Evolutionary conservation across 2,329 filamentous ascomycete genomes (phyloP), one percentile per base, ranked within the genome.

Genomic region (Fusarium nisikadoi): DNA sequence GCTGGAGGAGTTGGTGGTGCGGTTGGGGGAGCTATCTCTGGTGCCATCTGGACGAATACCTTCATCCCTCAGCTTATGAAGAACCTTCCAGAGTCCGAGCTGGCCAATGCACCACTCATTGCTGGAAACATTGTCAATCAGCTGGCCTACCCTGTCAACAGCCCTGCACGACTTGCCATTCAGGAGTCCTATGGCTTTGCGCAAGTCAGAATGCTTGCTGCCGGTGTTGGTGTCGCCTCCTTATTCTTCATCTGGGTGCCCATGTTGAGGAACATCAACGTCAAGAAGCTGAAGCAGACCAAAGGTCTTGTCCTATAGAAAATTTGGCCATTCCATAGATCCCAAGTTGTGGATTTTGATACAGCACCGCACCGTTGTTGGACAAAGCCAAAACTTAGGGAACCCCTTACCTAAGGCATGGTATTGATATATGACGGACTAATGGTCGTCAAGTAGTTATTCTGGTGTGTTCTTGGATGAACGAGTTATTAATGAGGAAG

Each of bases 171-270:
- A 20, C 66, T 79, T 23, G 86, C 80, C 5, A 86, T 87, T 55
- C 80, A 84, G 35, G 61, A 79, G 50, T 84, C 86, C 1, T 88
- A 88, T 63, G 84, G 81, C 2, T 82, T 84, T 41, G 81, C 83
- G 8, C 85, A 88, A 78, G 80, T 79, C 17, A 70, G 78, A 38
- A 82, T 83, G 81, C 77, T 82, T 33, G 78, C 80, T 56, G 80
- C 80, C n/a, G 81, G 81, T 23, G 75, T 76, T 27, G 78, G 76
- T 4, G 69, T 81, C 61, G 76, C 79, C 57, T 68, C 56, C 8
- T 61, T 81, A 47, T 57, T 70, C 23, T 75, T 79, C 29, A 60
- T 78, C 27, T 78, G 77, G 69, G 74, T 79, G 20, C 57, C 74
- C n/a, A 65, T 81, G 70, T 69, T 80, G 38, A 73, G 73, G 65